These are phyloP conservation scores for Chytridium lagenaria DNA, from an alignment of 371 early-diverging fungal species.

Conservation along the genomic window DNA sequence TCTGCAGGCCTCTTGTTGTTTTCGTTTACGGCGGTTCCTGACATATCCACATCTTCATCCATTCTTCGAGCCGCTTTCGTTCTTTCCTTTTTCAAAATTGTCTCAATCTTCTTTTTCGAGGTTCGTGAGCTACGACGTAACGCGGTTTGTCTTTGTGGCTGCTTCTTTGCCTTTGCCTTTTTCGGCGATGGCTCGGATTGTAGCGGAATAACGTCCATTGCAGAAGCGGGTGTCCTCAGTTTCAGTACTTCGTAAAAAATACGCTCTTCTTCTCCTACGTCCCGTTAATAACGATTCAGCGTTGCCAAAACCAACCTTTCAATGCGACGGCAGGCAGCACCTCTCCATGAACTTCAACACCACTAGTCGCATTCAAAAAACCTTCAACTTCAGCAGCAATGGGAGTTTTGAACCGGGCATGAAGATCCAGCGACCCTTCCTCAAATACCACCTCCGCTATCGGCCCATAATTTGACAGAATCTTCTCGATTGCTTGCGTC, in stretches of 20 bases:
- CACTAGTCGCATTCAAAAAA: constrained; percentile 16
- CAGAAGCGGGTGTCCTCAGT: constrained; percentile 3
- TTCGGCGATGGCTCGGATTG: not conserved
- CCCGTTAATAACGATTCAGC: not conserved
- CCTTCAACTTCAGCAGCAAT: constrained; percentile 28
- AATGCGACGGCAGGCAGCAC: constrained; percentile 9
- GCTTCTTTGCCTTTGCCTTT: not conserved
- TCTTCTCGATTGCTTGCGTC: not conserved
- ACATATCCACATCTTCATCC: not conserved
- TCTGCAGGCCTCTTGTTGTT: not conserved
- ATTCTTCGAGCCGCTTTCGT: not conserved
- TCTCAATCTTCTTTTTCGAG: not conserved
- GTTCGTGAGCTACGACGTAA: not conserved
- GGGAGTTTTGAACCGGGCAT: constrained; percentile 24
- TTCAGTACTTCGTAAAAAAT: constrained; percentile 22
- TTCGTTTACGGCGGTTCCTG: not conserved
- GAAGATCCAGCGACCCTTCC: not conserved
- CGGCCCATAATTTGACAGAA: not conserved
- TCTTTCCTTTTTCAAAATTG: too few relatives aligned
- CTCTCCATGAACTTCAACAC: constrained; percentile 19
- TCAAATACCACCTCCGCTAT: constrained; percentile 7
- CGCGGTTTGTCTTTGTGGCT: too few relatives aligned
- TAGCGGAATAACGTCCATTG: not conserved
- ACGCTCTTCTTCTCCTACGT: constrained; percentile 23
- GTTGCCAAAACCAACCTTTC: not conserved